Base-by-base conservation (phyloP, 768 basidiomycete species). In the Hygrophorus pudorinus region DNA sequence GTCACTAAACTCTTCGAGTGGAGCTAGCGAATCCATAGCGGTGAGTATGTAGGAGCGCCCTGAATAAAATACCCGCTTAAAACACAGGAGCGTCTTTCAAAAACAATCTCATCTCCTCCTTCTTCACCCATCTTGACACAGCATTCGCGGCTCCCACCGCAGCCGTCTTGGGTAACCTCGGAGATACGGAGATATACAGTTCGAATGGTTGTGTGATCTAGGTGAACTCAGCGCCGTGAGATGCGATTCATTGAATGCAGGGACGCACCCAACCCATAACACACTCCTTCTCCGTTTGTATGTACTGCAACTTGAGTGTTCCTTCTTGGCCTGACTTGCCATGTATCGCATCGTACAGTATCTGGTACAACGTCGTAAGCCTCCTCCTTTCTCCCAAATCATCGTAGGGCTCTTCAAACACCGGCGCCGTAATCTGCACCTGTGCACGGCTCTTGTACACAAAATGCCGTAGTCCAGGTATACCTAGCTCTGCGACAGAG, bases 121-220 rank as follows among this genome's bases (percentile, higher is more conserved):
- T 84, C 70, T 86, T 83, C 4, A 96, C 81, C 94, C 94, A 99
- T 12, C 81, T 70, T 16, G 81, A 81, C 18, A 97, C 84, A 1
- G 81, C 73, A 58, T 97, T 94, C 6, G 94, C 96, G 4, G 91
- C 86, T 10, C 81, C 78, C 11, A 97, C 81, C 1, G 78, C 81
- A 0, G 86, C 90, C 41, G 80, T 82, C 70, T 97, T 97, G 5
- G 94, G 88, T 42, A 97, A 57, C 38, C 75, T 70, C 8, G 89
- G 86, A 1, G 90, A 87, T 11, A 93, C 59, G 0, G 85, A 71
- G 40, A 94, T 63, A 57, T 96, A 98, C 12, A 98, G 64, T 60
- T 98, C 96, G 56, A 96, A 97, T 0, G 83, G 81, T 55, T 91
- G 85, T 0, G 93, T 96, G 47, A 93, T 84, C 93, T 98, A 56